These are phyloP conservation scores for Lactifluus subvellereus DNA, from an alignment of 768 basidiomycete species.

Conservation along the genomic window DNA sequence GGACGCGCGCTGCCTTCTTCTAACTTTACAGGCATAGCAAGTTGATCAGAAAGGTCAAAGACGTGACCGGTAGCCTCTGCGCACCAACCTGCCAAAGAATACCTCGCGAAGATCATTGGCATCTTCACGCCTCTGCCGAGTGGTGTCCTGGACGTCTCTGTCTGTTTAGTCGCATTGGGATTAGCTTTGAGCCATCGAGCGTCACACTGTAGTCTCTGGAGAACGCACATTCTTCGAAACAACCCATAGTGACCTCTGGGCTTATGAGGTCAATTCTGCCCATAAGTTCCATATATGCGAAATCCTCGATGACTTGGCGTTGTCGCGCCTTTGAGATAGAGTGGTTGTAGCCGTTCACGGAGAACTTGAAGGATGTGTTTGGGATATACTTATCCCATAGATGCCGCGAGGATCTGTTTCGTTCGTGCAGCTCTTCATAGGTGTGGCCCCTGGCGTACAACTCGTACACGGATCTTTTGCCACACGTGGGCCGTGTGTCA, in stretches of 20 bases:
- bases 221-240: slow-evolving; percentile 82
- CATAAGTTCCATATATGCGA: slow-evolving; percentile 76
- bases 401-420: slow-evolving; percentile 38
- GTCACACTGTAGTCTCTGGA: not conserved
- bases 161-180: slow-evolving; percentile 34
- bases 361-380: slow-evolving; percentile 76
- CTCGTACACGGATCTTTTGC: slow-evolving; percentile 64
- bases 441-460: slow-evolving; percentile 65
- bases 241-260: slow-evolving; percentile 66
- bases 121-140: slow-evolving; percentile 47
- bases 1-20: slow-evolving; percentile 61
- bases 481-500: not conserved
- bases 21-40: slow-evolving; percentile 35
- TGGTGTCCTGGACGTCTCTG: slow-evolving; percentile 41
- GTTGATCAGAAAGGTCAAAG: not conserved
- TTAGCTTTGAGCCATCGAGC: not conserved
- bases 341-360: slow-evolving; percentile 68
- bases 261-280: slow-evolving; percentile 79
- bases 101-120: slow-evolving; percentile 65
- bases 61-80: slow-evolving; percentile 28
- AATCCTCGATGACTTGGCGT: slow-evolving; percentile 64
- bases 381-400: slow-evolving; percentile 56
- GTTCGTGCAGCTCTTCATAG: slow-evolving; percentile 66
- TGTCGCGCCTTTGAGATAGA: slow-evolving; percentile 65
- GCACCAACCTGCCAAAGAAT: slow-evolving; percentile 85